These are phyloP conservation scores for Nothopassalora personata DNA, from an alignment of 2,329 filamentous ascomycete genomes.

Conservation along the genomic window DNA sequence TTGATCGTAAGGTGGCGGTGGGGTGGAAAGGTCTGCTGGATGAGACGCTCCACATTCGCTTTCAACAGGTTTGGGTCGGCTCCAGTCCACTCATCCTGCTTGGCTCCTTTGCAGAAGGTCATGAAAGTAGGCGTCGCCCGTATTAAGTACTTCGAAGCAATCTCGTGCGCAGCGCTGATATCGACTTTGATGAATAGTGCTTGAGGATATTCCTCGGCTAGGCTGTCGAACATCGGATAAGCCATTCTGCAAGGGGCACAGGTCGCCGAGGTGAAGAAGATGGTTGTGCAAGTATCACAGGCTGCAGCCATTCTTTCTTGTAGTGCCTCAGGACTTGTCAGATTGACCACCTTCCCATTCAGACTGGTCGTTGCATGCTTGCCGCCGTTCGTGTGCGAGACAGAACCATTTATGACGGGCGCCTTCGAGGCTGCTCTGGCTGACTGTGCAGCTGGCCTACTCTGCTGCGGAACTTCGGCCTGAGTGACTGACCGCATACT, in stretches of 20 bases:
- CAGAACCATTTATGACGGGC: background rate
- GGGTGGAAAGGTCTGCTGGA: slow-evolving; percentile 67
- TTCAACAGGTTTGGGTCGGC: slow-evolving; percentile 64
- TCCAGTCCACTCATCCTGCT: slow-evolving; percentile 76
- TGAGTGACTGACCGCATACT: slow-evolving; percentile 60
- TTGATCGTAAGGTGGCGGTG: slow-evolving; percentile 70
- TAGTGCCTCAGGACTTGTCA: slow-evolving; percentile 55
- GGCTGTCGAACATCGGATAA: slow-evolving; percentile 74
- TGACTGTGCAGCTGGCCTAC: slow-evolving; percentile 14
- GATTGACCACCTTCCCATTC: slow-evolving; percentile 55
- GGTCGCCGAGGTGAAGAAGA: slow-evolving; percentile 89
- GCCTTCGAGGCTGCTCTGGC: background rate
- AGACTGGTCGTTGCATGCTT: slow-evolving; percentile 5
- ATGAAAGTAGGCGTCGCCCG: slow-evolving; percentile 82
- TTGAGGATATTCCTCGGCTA: slow-evolving; percentile 67
- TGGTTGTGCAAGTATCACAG: slow-evolving; percentile 63
- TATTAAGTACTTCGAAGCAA: slow-evolving; percentile 62
- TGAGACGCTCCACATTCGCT: slow-evolving; percentile 65
- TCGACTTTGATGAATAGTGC: slow-evolving; percentile 79
- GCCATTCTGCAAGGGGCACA: slow-evolving; percentile 79
- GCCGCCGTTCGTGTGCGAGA: background rate
- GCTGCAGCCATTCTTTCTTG: slow-evolving; percentile 57
- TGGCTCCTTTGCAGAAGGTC: slow-evolving; percentile 70
- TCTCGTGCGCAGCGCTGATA: slow-evolving; percentile 56
- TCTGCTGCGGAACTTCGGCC: slow-evolving; percentile 44